A percentile compares a stretch with the other conserved stretches of the same genome.
Conservation (phyloP, 805 yeast species). For the Schwanniomyces polymorphus region DNA sequence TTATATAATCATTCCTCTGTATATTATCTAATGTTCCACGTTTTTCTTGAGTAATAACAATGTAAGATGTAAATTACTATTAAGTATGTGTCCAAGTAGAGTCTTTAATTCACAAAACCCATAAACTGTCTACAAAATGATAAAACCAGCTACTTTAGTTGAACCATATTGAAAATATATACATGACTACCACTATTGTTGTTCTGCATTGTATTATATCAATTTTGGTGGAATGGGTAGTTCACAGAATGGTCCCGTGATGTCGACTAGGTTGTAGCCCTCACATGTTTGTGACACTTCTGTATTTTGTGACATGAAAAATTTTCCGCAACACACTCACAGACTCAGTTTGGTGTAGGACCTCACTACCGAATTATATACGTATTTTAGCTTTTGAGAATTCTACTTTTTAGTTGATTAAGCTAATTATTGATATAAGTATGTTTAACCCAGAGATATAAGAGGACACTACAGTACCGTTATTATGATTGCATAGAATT, state of each 20-base stretch:
- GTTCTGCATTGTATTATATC: too few relatives aligned
- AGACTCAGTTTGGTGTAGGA: background rate
- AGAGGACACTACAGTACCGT: slow-evolving; percentile 2
- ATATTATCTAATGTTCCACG: background rate
- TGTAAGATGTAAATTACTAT: background rate
- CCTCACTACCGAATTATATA: background rate
- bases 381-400: slow-evolving; percentile 2
- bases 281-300: background rate
- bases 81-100: too few relatives aligned
- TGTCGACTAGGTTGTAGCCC: background rate
- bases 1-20: background rate
- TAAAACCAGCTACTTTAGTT: too few relatives aligned
- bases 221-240: background rate
- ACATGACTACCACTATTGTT: too few relatives aligned
- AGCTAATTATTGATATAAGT: slow-evolving; percentile 10
- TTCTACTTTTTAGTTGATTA: slow-evolving; percentile 6
- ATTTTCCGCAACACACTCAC: slow-evolving; percentile 8
- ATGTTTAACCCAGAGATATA: slow-evolving; percentile 6
- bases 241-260: background rate
- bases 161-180: too few relatives aligned
- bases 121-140: too few relatives aligned
- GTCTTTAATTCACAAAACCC: too few relatives aligned
- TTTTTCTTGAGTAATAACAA: background rate
- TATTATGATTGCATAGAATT: background rate
- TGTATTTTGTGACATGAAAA: slow-evolving; percentile 10